Evolutionary conservation across 2,329 filamentous ascomycete genomes (phyloP).

Genomic region (Onygena corvina): DNA sequence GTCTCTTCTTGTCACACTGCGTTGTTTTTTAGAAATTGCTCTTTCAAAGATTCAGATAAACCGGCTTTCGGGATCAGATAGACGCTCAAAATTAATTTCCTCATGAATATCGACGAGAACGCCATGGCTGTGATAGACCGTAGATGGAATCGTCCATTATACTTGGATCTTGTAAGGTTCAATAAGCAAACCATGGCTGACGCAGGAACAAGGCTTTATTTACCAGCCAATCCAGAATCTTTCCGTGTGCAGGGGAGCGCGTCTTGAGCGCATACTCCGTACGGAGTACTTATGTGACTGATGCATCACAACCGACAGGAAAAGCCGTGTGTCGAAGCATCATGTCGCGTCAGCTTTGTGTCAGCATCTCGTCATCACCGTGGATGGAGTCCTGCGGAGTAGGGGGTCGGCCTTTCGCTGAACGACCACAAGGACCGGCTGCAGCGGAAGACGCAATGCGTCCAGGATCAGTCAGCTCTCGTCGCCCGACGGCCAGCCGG

Average conservation of each 20-base stretch:
- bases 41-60: no score
- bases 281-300: background rate
- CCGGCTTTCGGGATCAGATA: background rate
- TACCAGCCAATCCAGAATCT: background rate
- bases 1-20: background rate
- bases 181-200: background rate
- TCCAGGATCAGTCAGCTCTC: background rate
- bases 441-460: background rate
- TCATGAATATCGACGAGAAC: background rate
- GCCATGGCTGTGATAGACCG: no score
- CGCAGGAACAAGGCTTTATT: background rate
- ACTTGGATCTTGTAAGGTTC: background rate
- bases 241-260: background rate
- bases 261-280: background rate
- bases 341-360: background rate
- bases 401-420: no score
- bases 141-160: background rate
- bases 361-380: no score
- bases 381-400: no score
- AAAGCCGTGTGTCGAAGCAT: background rate
- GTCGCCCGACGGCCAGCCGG: background rate
- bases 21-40: background rate
- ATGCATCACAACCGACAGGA: background rate
- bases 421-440: background rate
- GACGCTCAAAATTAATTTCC: background rate